Conservation (phyloP, 768 basidiomycete genomes). For the Hydnomerulius pinastri region DNA sequence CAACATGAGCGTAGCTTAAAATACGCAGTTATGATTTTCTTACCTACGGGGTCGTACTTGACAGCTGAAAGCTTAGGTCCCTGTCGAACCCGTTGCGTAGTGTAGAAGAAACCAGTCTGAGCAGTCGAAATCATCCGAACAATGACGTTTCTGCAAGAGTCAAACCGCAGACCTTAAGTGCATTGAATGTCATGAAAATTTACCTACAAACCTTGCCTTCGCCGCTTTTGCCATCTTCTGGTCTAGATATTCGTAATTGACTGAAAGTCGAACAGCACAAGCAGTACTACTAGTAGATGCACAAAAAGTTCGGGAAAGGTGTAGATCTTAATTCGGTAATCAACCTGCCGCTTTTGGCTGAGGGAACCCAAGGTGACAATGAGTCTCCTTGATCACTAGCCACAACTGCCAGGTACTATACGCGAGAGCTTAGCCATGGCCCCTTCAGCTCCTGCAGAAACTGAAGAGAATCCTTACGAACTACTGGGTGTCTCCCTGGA, state of each 20-base stretch:
- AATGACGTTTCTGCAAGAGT: conserved; percentile 65
- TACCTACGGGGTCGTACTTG: conserved; percentile 89
- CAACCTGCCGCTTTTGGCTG: too few relatives aligned
- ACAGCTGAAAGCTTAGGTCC: conserved; percentile 85
- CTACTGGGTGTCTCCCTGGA: conserved; percentile 61
- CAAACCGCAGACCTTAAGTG: not conserved
- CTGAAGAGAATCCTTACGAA: conserved; percentile 74
- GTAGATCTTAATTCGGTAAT: conserved; percentile 12
- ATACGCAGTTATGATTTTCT: conserved; percentile 22
- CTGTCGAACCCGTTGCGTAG: conserved; percentile 70
- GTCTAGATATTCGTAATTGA: not conserved
- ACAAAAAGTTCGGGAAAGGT: not conserved
- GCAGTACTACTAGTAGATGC: too few relatives aligned
- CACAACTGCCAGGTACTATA: not conserved
- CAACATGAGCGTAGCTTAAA: not conserved
- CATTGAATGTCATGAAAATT: not conserved
- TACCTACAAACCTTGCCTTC: conserved; percentile 53
- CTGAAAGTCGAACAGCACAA: not conserved
- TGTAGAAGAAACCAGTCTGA: conserved; percentile 91
- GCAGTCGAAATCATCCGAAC: conserved; percentile 90
- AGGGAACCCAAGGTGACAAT: too few relatives aligned
- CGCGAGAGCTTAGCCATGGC: conserved; percentile 17
- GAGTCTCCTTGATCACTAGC: too few relatives aligned
- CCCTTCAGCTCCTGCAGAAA: conserved; percentile 38
- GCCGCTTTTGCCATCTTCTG: conserved; percentile 56